Percentiles rank a stretch among this genome's conserved stretches.
These are phyloP conservation scores for Mycena chlorophos DNA, from an alignment of 768 basidiomycete genomes.

Conservation along the genomic window DNA sequence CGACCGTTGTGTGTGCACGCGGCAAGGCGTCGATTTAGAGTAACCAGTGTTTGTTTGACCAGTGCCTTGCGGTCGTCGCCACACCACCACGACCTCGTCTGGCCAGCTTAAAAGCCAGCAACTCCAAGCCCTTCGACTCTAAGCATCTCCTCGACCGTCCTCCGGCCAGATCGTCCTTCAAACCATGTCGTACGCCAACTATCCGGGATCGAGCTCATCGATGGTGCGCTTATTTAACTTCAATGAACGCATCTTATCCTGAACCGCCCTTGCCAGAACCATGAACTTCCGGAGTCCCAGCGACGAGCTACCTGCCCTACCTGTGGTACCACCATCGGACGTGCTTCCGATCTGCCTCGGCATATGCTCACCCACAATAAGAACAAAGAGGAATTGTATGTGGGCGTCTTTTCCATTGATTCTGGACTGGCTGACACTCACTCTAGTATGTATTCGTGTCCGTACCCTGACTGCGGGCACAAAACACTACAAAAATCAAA, in stretches of 20 bases:
- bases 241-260: neutral
- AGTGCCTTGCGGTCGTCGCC: neutral
- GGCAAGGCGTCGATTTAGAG: neutral
- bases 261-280: conserved; percentile 1
- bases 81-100: neutral
- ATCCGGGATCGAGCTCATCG: neutral
- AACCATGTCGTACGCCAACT: neutral
- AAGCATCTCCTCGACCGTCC: neutral
- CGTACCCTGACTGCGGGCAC: conserved; percentile 28
- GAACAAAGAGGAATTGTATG: conserved; percentile 22
- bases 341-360: conserved; percentile 16
- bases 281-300: neutral
- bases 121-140: neutral
- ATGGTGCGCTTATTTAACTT: neutral
- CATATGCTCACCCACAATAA: conserved; percentile 20
- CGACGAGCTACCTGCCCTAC: conserved; percentile 14
- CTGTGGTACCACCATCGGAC: conserved; percentile 14
- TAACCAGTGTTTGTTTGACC: neutral
- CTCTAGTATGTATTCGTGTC: conserved; percentile 31
- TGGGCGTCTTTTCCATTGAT: neutral
- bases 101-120: neutral
- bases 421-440: neutral
- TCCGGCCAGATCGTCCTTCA: neutral
- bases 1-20: neutral
- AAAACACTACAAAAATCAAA: conserved; percentile 34